Evolutionary conservation across 2,329 filamentous ascomycete genomes (phyloP).

Genomic region (Xylaria sp.): DNA sequence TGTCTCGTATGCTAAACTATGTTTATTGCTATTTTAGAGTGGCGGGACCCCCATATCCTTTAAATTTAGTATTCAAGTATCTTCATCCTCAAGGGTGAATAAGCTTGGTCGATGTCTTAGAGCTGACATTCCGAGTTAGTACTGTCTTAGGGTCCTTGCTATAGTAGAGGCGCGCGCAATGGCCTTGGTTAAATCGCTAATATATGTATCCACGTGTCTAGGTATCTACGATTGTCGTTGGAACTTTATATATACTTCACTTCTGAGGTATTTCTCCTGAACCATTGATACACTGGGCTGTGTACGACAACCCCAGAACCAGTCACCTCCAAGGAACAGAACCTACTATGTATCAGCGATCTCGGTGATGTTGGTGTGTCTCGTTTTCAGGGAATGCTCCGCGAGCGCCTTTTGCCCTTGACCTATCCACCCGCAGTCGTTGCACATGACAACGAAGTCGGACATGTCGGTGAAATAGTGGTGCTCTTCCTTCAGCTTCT

Average conservation of each 20-base stretch:
- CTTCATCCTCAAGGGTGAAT: background rate
- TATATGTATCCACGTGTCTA: too few relatives aligned
- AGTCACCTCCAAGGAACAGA: too few relatives aligned
- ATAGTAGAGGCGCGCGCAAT: too few relatives aligned
- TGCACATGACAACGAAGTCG: conserved; percentile 77
- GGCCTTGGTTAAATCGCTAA: too few relatives aligned
- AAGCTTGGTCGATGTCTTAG: background rate
- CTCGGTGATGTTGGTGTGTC: conserved; percentile 61
- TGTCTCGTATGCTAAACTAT: background rate
- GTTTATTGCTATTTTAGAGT: background rate
- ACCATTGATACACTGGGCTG: too few relatives aligned
- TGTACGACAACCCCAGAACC: too few relatives aligned
- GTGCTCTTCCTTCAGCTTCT: conserved; percentile 64
- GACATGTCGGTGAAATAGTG: conserved; percentile 91
- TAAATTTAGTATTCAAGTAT: background rate
- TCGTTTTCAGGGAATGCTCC: conserved; percentile 63
- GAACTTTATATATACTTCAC: background rate
- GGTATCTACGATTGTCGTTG: background rate
- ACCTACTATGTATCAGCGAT: conserved; percentile 36
- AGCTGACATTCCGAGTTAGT: background rate
- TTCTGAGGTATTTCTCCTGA: too few relatives aligned
- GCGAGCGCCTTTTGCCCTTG: conserved; percentile 66
- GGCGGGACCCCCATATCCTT: background rate
- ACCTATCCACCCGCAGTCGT: conserved; percentile 68
- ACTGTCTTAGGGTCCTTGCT: background rate